Conservation (phyloP, 768 basidiomycete species). For the Psilocybe azurescens region DNA sequence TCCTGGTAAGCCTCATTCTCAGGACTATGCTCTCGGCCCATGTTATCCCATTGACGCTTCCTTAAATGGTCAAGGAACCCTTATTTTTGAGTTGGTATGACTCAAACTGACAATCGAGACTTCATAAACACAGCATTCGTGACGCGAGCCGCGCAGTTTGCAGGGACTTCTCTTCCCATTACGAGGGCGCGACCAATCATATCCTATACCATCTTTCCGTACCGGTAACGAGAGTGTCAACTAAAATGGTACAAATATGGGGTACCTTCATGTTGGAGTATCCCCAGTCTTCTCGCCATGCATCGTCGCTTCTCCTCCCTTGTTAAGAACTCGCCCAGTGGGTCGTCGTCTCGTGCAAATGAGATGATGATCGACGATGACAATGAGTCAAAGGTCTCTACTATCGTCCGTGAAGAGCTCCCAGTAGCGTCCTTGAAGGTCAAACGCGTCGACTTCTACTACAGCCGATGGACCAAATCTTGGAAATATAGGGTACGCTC, state of each 20-base stretch:
- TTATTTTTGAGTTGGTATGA: slow-evolving; percentile 6
- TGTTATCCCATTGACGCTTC: not conserved
- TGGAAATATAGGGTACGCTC: slow-evolving; percentile 59
- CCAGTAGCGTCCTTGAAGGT: slow-evolving; percentile 56
- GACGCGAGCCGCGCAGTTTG: slow-evolving; percentile 8
- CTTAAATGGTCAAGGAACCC: not conserved
- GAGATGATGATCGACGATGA: slow-evolving; percentile 35
- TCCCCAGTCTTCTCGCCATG: slow-evolving; percentile 16
- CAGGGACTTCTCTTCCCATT: slow-evolving; percentile 4
- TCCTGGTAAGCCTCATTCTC: not conserved
- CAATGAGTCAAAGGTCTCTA: slow-evolving; percentile 37
- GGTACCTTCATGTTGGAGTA: not conserved
- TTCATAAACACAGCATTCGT: slow-evolving; percentile 11
- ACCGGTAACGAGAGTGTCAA: not conserved
- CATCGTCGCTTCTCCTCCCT: slow-evolving; percentile 33
- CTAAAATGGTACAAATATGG: slow-evolving; percentile 8
- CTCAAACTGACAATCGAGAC: slow-evolving; percentile 5
- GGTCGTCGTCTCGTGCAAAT: slow-evolving; percentile 12
- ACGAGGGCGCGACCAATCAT: slow-evolving; percentile 1
- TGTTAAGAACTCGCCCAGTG: slow-evolving; percentile 21
- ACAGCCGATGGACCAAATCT: slow-evolving; percentile 56
- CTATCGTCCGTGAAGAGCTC: slow-evolving; percentile 41
- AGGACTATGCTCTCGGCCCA: not conserved
- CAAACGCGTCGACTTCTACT: slow-evolving; percentile 66
- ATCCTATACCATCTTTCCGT: not conserved